phyloP scores from a whole-genome alignment of 1,139 yeast species.

The Magnusiomyces suaveolens region DNA sequence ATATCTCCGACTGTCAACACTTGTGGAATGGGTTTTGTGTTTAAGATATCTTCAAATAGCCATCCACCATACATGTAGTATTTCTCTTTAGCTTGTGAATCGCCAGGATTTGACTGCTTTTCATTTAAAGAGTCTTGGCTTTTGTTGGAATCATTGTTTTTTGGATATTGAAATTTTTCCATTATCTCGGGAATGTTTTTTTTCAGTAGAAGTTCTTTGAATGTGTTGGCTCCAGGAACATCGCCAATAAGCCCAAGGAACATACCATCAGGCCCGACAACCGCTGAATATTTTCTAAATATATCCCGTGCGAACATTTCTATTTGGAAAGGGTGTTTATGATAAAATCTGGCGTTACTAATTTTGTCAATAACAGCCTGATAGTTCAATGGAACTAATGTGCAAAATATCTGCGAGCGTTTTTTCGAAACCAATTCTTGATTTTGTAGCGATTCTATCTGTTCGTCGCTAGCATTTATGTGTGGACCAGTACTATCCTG shows the following conservation, averaged over 20 bases:
- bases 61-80: constrained; percentile 1
- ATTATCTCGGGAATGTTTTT: background rate
- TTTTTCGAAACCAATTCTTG: background rate
- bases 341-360: background rate
- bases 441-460: too few relatives aligned
- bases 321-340: too few relatives aligned
- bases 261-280: background rate
- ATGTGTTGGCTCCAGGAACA: background rate
- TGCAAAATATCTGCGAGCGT: background rate
- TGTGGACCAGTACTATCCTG: too few relatives aligned
- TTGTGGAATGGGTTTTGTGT: background rate
- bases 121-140: background rate
- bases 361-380: background rate
- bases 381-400: background rate
- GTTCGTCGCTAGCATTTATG: too few relatives aligned
- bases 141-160: background rate
- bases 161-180: background rate
- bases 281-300: background rate
- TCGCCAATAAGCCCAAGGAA: background rate
- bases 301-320: too few relatives aligned
- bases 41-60: background rate
- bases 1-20: background rate
- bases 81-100: background rate
- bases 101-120: too few relatives aligned
- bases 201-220: background rate